phyloP scores from a whole-genome alignment of 495 filamentous ascomycete genomes.

The Tuber calosporum region DNA sequence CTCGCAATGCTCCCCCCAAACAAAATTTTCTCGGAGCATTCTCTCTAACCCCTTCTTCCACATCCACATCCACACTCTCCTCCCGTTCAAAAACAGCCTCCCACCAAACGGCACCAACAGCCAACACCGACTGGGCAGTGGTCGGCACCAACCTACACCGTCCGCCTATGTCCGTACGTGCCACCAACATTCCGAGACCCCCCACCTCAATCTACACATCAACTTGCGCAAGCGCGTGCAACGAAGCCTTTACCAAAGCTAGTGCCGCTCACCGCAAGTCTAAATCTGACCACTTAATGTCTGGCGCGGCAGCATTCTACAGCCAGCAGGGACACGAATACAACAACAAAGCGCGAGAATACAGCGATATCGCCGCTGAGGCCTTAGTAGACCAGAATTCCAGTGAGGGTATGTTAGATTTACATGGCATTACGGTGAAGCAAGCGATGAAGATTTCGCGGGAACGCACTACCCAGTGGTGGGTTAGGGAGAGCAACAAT shows the following conservation, averaged over 20 bases:
- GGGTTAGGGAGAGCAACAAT: conserved; percentile 55
- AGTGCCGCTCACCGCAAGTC: conserved; percentile 55
- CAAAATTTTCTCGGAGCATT: conserved; percentile 45
- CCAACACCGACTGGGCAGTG: conserved; percentile 40
- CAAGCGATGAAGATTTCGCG: conserved; percentile 71
- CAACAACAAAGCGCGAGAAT: conserved; percentile 45
- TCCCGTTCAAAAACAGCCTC: conserved; percentile 51
- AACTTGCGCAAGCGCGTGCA: conserved; percentile 26
- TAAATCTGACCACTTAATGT: conserved; percentile 60
- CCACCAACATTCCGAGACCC: conserved; percentile 12
- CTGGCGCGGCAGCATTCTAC: conserved; percentile 62
- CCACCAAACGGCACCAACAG: conserved; percentile 40
- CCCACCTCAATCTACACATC: conserved; percentile 14
- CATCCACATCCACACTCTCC: conserved; percentile 52
- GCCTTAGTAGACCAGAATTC: conserved; percentile 57
- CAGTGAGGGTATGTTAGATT: conserved; percentile 54
- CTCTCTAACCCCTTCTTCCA: conserved; percentile 48
- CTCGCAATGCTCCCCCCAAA: conserved; percentile 7
- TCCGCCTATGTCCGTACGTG: conserved; percentile 20
- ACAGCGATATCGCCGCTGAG: conserved; percentile 48
- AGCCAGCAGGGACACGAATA: conserved; percentile 52
- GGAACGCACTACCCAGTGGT: conserved; percentile 65
- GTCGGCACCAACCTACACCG: conserved; percentile 43
- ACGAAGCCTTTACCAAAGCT: conserved; percentile 55
- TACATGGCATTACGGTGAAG: conserved; percentile 75